Evolutionary conservation across 257 asterid species (phyloP).

Genomic region (Solanum dulcamara): DNA sequence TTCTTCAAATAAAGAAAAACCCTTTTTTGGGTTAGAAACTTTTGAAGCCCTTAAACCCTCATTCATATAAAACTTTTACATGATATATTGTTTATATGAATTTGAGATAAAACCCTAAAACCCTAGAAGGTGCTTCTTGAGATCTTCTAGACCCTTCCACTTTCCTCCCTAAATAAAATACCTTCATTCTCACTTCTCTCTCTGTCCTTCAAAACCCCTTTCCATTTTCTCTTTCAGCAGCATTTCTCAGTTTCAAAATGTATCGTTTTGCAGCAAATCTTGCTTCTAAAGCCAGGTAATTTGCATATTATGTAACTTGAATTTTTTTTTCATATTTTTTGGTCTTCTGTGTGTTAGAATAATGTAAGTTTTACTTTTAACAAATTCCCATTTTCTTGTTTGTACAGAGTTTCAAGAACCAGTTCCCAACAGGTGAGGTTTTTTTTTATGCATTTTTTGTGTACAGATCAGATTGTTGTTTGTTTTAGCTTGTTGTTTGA

Average conservation of each 20-base stretch:
- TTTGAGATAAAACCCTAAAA: slow-evolving; percentile 47
- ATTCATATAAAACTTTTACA: neutral
- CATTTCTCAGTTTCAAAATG: slow-evolving; percentile 18
- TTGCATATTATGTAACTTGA: neutral
- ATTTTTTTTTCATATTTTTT: neutral
- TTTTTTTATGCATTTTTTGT: neutral
- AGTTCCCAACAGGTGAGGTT: slow-evolving; percentile 25
- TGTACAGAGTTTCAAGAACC: slow-evolving; percentile 26
- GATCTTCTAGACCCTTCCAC: slow-evolving; percentile 64
- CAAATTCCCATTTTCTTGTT: neutral
- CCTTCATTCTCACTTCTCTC: neutral
- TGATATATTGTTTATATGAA: no score
- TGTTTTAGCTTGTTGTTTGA: neutral
- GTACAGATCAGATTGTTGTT: neutral
- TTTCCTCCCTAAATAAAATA: slow-evolving; percentile 1
- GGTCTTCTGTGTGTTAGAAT: neutral
- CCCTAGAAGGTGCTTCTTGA: slow-evolving; percentile 23
- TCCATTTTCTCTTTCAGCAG: neutral
- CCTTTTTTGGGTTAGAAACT: neutral
- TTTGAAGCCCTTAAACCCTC: slow-evolving; percentile 16
- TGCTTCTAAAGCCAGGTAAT: slow-evolving; percentile 60
- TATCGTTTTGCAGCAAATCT: slow-evolving; percentile 80
- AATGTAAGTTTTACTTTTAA: neutral
- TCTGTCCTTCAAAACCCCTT: neutral
- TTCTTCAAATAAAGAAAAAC: no score